Base-by-base conservation (phyloP, 768 basidiomycete species). In the Hemileccinum rubropunctum region DNA sequence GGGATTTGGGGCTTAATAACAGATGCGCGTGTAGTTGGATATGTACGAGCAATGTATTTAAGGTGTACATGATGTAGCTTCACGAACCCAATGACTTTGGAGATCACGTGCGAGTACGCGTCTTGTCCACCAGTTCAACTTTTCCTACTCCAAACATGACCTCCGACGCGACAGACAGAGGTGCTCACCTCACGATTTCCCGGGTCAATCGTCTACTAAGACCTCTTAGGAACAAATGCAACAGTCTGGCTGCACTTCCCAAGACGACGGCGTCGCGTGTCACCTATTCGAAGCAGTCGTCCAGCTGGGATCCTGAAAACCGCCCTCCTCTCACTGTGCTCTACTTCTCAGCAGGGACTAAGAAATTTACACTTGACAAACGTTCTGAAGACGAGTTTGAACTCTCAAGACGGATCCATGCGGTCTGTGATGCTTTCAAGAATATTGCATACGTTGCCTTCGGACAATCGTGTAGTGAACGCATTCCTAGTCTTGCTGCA, bases 341-440 rank as follows among this genome's bases (percentile, higher is more conserved):
- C 12, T 70, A 58, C 12, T 66, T 70, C 14, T 71, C 76, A 4
- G 64, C 70, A 17, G 66, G 59, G 17, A 50, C 68, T 43, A 70
- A 60, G 44, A 71, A 68, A 35, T 57, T 71, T 15, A 64, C 67
- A 42, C 60, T 73, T 4, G 67, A 73, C 45, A 66, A 65, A 38
- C 57, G 64, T 18, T 65, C 60, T 33, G 49, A 63, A 42, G 70
- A 70, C 28, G 70, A 65, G 18, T 57, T 73, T 33, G 73, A 78
- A 46, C 66, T 81, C 27, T 73, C 80, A 9, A 71, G 71, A 33
- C 73, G 67, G 27, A 72, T 83, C 9, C 72, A 80, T 58, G 77
- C 77, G 13, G 72, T 84, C 14, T 70, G 78, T n/a, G 78, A 79
- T 52, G 75, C 76, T 45, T 85, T 81, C 64, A 72, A 69, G 42